phyloP scores from a whole-genome alignment of 495 filamentous ascomycete genomes.

The Penicillium crystallinum region DNA sequence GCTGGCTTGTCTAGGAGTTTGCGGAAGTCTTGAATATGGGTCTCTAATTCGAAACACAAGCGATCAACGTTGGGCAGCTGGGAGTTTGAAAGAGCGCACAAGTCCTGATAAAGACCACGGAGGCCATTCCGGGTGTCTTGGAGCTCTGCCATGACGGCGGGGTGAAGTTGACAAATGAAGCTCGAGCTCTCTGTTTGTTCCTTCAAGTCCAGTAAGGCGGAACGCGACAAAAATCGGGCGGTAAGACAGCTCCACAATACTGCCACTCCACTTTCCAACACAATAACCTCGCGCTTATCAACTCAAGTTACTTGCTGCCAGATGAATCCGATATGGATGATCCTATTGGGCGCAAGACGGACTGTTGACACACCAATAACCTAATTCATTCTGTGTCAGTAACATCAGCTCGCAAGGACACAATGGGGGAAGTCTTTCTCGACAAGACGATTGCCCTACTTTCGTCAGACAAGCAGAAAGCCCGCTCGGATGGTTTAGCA shows the following conservation, averaged over 20 bases:
- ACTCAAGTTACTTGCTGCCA: background rate
- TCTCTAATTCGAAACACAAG: slow-evolving; percentile 62
- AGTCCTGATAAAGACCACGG: slow-evolving; percentile 71
- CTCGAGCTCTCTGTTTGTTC: slow-evolving; percentile 30
- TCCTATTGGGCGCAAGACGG: background rate
- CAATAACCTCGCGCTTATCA: slow-evolving; percentile 5
- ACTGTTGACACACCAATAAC: background rate
- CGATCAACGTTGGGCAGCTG: slow-evolving; percentile 57
- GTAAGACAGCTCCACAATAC: slow-evolving; percentile 10
- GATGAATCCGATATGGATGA: background rate
- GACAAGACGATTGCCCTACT: slow-evolving; percentile 38
- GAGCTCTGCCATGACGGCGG: slow-evolving; percentile 47
- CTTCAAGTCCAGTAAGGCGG: slow-evolving; percentile 38
- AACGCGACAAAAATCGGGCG: slow-evolving; percentile 40
- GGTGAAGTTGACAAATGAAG: slow-evolving; percentile 19
- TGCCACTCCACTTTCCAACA: slow-evolving; percentile 11
- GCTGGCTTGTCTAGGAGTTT: slow-evolving; percentile 69
- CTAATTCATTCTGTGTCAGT: no score
- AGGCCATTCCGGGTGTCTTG: slow-evolving; percentile 60
- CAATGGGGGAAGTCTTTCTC: slow-evolving; percentile 36
- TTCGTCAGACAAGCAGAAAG: slow-evolving; percentile 50
- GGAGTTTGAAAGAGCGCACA: slow-evolving; percentile 59
- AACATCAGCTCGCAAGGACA: background rate
- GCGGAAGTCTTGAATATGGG: slow-evolving; percentile 65
- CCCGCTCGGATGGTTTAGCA: slow-evolving; percentile 47